Conservation (phyloP, 2,329 filamentous ascomycete genomes). For the Alternaria postmessia region DNA sequence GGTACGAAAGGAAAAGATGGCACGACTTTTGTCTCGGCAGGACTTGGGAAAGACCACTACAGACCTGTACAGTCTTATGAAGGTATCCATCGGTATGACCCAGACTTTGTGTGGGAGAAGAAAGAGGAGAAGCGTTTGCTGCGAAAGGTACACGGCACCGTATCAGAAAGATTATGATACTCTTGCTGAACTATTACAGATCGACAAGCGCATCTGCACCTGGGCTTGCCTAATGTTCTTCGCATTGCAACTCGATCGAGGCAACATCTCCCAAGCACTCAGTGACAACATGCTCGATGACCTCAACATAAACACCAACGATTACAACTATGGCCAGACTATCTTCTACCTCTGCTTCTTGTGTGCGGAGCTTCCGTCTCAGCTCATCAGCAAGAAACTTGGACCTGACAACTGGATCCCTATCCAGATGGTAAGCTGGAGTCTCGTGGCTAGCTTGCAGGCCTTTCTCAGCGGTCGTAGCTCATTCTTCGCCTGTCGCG, state of each 20-base stretch:
- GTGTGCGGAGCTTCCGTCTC: constrained; percentile 56
- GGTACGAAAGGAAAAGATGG: constrained; percentile 25
- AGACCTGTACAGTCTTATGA: constrained; percentile 66
- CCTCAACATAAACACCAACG: constrained; percentile 46
- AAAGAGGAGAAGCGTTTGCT: constrained; percentile 65
- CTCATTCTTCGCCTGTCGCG: constrained; percentile 55
- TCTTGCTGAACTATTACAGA: constrained; percentile 39
- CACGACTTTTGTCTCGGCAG: constrained; percentile 48
- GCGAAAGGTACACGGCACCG: constrained; percentile 55
- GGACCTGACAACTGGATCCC: constrained; percentile 58
- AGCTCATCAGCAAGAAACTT: constrained; percentile 57
- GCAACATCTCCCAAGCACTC: constrained; percentile 54
- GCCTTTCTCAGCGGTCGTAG: constrained; percentile 67
- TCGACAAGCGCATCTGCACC: constrained; percentile 60
- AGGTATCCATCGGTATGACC: constrained; percentile 67
- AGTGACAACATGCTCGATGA: constrained; percentile 48
- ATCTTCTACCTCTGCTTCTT: constrained; percentile 87
- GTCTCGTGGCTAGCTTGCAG: constrained; percentile 68
- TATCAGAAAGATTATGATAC: background rate
- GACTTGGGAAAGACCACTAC: constrained; percentile 52
- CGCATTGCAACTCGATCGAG: constrained; percentile 60
- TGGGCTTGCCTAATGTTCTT: constrained; percentile 66
- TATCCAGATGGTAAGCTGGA: constrained; percentile 54
- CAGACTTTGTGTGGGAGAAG: constrained; percentile 63
- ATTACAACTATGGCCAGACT: constrained; percentile 52